Evolutionary conservation across 108 stramenopile species (phyloP), one percentile per base, ranked within the genome.

Genomic region (Cyclotella sp.): DNA sequence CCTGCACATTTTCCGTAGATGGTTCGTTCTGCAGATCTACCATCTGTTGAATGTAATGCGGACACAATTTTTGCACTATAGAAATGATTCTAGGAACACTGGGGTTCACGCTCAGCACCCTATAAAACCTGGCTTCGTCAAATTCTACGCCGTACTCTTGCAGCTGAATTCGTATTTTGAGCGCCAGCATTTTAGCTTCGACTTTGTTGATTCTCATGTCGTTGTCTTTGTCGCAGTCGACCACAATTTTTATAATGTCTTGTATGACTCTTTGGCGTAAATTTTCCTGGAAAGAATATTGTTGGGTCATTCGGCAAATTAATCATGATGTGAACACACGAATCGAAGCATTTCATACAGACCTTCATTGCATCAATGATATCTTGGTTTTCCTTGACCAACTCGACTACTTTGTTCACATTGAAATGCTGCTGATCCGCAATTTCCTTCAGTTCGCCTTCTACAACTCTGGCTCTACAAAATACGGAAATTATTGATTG

Each of bases 111-210:
- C 70, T 72, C 63, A 79, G 43, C 0, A 79, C 55, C 39, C 55
- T 27, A 43, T 60, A 65, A 61, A 79, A 79, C 64, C 66, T 79
- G 49, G 19, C 49, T 60, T 79, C 78, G 53, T 79, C 54, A 39
- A 79, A 79, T 19, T 79, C 71, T 14, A 79, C 70, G 14, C 78
- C 78, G 59, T 79, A 79, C 42, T 72, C 70, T 65, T 64, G 64
- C 12, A 79, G 45, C 34, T 79, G 78, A 24, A 79, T 22, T 9
- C 78, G 41, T 21, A 79, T 79, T 51, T 59, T 70, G 49, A 79
- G 71, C 30, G 57, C 71, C 57, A 79, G 51, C 78, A 72, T 66
- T 52, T 65, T 72, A 21, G 63, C 40, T 52, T 79, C 78, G 7
- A 65, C 71, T 57, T 79, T 79, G 53, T 68, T 61, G 44, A 79